Evolutionary conservation across 2,329 filamentous ascomycete species (phyloP).

Genomic region (Ophiostoma triangulosporum): DNA sequence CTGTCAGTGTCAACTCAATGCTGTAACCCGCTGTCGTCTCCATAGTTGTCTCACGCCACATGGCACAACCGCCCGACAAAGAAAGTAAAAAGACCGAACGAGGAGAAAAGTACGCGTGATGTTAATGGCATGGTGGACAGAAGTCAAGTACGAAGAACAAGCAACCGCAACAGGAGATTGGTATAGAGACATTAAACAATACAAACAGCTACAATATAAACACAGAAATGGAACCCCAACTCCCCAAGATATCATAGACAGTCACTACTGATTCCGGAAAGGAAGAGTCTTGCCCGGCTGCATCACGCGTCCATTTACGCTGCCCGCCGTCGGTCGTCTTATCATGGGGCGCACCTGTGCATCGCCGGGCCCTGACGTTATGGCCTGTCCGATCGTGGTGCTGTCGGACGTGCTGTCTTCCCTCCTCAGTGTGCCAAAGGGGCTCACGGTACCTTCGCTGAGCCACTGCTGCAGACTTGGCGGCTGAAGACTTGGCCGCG

Average conservation of each 20-base stretch:
- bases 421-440: slow-evolving; percentile 20
- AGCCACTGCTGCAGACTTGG: slow-evolving; percentile 23
- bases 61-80: not conserved
- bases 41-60: not conserved
- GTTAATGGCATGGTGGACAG: too few relatives aligned
- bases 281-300: slow-evolving; percentile 9
- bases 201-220: not conserved
- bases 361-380: not conserved
- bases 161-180: not conserved
- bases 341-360: slow-evolving; percentile 5
- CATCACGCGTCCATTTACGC: slow-evolving; percentile 9
- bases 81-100: not conserved
- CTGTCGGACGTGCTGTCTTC: not conserved
- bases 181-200: not conserved
- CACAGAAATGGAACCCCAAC: too few relatives aligned
- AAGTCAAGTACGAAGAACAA: too few relatives aligned
- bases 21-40: not conserved
- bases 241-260: too few relatives aligned
- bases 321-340: slow-evolving; percentile 10
- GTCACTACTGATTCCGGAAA: not conserved
- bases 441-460: slow-evolving; percentile 21
- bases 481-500: slow-evolving; percentile 18
- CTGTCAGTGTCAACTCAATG: not conserved
- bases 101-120: not conserved
- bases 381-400: not conserved